Base-by-base conservation (phyloP, 176 grass and related monocot genomes). In the Alloteropsis semialata region DNA sequence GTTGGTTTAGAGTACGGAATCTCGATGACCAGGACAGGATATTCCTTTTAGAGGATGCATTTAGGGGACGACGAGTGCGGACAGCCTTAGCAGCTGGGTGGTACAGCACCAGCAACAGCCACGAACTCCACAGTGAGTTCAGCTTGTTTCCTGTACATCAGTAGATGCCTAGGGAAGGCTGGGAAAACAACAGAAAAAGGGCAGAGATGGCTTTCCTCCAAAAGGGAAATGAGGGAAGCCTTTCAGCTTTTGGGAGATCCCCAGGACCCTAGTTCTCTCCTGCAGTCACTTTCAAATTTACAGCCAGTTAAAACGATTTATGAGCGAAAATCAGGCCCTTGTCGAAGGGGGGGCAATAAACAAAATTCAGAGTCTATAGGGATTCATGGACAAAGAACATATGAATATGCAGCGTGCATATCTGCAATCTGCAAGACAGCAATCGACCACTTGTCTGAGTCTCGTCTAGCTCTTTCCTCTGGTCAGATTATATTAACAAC, bases 61-160 rank as follows among this genome's bases (percentile, higher is more conserved):
- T n/a, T n/a, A n/a, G n/a, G n/a, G n/a, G n/a, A n/a, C n/a, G n/a
- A n/a, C n/a, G n/a, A n/a, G n/a, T n/a, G n/a, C n/a, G n/a, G n/a
- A n/a, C n/a, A n/a, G n/a, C n/a, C n/a, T n/a, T n/a, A n/a, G 22
- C 42, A 4, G 18, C 29, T 75, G 50, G 61, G 21, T 61, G 54
- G 56, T 14, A 32, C 60, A 15, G 42, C 68, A 5, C 5, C 34
- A 46, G 4, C 41, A 30, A 34, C 63, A 7, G 5, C 28, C 56
- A 72, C 54, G 30, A 64, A 77, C 54, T 45, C 29, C 32, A 48
- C 30, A 83, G 54, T 77, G 41, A 83, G 54, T 77, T 32, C 43
- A 61, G 1, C 12, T 13, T 27, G n/a, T 69, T 34, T 50, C 39
- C 78, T 50, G 18, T 19, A 55, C 21, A 21, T 55, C 18, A 50